Evolutionary conservation across 441 rosid genomes (phyloP), one percentile per base, ranked within the genome.

Genomic region (Macaranga tanarius): DNA sequence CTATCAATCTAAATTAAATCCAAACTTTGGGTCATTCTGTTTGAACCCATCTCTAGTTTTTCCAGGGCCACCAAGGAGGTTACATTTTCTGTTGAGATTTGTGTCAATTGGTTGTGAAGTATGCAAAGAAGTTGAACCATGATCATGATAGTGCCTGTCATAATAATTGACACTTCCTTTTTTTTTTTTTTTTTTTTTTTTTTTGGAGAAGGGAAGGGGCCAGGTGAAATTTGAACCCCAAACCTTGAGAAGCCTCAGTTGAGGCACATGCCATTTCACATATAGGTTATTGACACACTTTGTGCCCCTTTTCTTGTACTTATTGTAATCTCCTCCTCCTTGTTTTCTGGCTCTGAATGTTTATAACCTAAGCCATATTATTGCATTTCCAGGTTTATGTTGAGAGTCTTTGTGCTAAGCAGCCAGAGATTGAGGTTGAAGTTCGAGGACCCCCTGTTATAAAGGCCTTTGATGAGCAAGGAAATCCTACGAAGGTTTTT

Each of bases 381-480:
- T 72, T 70, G 57, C 28, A 66, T 78, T 78, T 80, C 73, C 85
- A 95, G 98, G 88, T 92, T 75, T 82, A 62, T 71, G 84, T 92
- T 56, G 88, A 85, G 78, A 82, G 78, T 78, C 91, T 95, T 77
- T 81, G 77, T 62, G 72, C 89, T 66, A 92, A 86, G 92, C 99
- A 95, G 86, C 76, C 86, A 71, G 92, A 84, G 77, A 84, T 77
- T 62, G 98, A 90, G 81, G 81, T 89, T 76, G 98, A 91, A 85
- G 87, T 90, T 79, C 89, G 96, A 70, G 99, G 99, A 57, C 99
- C 99, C 84, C 98, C 99, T 67, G 89, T 82, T 78, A 85, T 89
- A 11, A 92, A 95, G 86, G 96, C 97, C 61, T 92, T 92, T 87
- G 96, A 92, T 84, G 84, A 74, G 40, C 86, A 90, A 70, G 99